Percentiles rank a stretch among this genome's conserved stretches.
phyloP scores from a whole-genome alignment of 2,329 filamentous ascomycete species.

The Cucurbitaria berberidis region DNA sequence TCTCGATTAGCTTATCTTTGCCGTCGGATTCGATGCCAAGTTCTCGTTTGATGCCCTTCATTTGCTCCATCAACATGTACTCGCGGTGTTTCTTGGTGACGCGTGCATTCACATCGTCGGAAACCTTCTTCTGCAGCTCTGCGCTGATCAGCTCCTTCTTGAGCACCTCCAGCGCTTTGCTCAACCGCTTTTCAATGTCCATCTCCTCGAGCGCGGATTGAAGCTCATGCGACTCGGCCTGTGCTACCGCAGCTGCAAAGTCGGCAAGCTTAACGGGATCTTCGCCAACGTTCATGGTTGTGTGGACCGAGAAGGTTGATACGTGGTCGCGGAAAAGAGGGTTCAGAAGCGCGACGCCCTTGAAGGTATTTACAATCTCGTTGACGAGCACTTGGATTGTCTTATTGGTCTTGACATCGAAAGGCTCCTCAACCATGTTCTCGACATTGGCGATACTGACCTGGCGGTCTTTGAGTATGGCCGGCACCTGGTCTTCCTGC shows the following conservation, averaged over 20 bases:
- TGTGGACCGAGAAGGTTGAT: conserved; percentile 81
- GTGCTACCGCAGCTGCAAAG: conserved; percentile 94
- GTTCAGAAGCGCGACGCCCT: conserved; percentile 93
- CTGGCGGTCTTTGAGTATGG: conserved; percentile 87
- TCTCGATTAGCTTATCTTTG: conserved; percentile 97
- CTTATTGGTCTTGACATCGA: conserved; percentile 87
- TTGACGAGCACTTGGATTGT: conserved; percentile 91
- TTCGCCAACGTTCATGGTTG: conserved; percentile 90
- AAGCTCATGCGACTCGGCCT: conserved; percentile 82
- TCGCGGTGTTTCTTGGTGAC: conserved; percentile 97
- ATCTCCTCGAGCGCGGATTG: conserved; percentile 89
- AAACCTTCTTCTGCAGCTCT: conserved; percentile 94
- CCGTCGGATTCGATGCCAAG: conserved; percentile 96
- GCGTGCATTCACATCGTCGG: conserved; percentile 95
- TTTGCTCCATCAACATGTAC: conserved; percentile 99
- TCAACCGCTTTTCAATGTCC: conserved; percentile 89
- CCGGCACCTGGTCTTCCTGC: conserved; percentile 76
- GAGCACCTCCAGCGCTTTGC: conserved; percentile 87
- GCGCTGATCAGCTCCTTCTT: conserved; percentile 99
- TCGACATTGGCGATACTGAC: conserved; percentile 96
- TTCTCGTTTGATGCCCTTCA: conserved; percentile 97
- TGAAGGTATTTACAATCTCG: conserved; percentile 98
- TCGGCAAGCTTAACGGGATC: conserved; percentile 95
- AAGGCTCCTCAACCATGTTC: conserved; percentile 85
- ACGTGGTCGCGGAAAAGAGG: conserved; percentile 96